Percentiles rank a stretch among this genome's conserved stretches.
Evolutionary conservation across 441 rosid species (phyloP).

Genomic region (Erodium trifolium): DNA sequence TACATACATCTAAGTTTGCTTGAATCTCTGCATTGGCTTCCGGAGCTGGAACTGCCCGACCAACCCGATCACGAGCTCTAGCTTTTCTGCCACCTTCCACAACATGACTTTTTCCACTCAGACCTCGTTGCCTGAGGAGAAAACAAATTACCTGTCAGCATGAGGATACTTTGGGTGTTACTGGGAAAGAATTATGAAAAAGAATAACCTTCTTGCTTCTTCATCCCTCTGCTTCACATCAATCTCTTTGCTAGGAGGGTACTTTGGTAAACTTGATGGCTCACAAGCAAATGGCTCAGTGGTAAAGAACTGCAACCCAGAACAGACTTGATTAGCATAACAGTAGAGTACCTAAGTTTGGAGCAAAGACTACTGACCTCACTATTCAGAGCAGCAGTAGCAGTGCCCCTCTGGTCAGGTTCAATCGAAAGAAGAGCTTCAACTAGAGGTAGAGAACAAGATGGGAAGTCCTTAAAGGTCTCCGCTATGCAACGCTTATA

Average conservation of each 20-base stretch:
- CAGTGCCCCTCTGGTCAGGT: slow-evolving; percentile 73
- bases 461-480: slow-evolving; percentile 60
- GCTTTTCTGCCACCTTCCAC: slow-evolving; percentile 53
- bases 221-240: slow-evolving; percentile 74
- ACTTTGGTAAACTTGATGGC: slow-evolving; percentile 76
- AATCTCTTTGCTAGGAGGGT: slow-evolving; percentile 91
- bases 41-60: slow-evolving; percentile 75
- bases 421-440: slow-evolving; percentile 75
- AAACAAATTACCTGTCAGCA: slow-evolving; percentile 22
- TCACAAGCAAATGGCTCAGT: slow-evolving; percentile 76
- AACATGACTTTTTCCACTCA: slow-evolving; percentile 40
- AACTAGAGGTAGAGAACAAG: slow-evolving; percentile 50
- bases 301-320: slow-evolving; percentile 53
- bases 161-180: background rate
- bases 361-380: slow-evolving; percentile 43
- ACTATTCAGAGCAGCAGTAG: slow-evolving; percentile 57
- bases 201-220: slow-evolving; percentile 65
- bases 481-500: slow-evolving; percentile 66
- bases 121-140: slow-evolving; percentile 49
- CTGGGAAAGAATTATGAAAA: too few species aligned
- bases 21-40: slow-evolving; percentile 91
- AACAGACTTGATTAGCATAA: background rate
- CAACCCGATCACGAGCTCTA: slow-evolving; percentile 51
- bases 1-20: slow-evolving; percentile 58
- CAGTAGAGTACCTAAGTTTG: background rate